Evolutionary conservation across 2,329 filamentous ascomycete genomes (phyloP).

Genomic region (Ascochyta rabiei): DNA sequence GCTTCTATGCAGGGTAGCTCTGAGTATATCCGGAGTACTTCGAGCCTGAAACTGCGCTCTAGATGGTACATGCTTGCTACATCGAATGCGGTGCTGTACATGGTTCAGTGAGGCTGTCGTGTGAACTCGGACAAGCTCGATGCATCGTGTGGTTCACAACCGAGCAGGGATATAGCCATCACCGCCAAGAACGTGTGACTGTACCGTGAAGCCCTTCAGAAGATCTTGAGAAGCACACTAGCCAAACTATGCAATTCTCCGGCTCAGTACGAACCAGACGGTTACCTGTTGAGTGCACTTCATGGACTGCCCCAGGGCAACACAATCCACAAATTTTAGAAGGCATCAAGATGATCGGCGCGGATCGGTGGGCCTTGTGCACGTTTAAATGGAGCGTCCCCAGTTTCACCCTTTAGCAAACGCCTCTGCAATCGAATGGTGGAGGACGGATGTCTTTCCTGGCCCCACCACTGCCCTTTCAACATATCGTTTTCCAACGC

Average conservation of each 20-base stretch:
- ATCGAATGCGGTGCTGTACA: constrained; percentile 1
- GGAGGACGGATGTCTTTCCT: constrained; percentile 21
- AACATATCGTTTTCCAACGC: constrained; percentile 6
- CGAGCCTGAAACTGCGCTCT: background rate
- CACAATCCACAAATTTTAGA: background rate
- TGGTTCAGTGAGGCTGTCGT: constrained; percentile 10
- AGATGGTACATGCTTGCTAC: background rate
- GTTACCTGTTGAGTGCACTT: background rate
- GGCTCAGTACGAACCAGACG: background rate
- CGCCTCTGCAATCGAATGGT: constrained; percentile 22
- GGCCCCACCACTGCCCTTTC: constrained; percentile 12
- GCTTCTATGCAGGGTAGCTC: no score
- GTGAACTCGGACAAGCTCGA: constrained; percentile 2
- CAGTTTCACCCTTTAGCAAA: constrained; percentile 5
- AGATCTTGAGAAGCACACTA: background rate
- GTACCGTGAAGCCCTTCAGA: background rate
- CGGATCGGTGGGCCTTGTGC: constrained; percentile 14
- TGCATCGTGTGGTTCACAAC: constrained; percentile 10
- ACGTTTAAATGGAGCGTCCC: constrained; percentile 11
- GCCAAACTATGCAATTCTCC: background rate
- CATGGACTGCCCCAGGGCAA: background rate
- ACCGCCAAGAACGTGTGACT: background rate
- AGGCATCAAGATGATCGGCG: constrained; percentile 14
- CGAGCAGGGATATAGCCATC: constrained; percentile 10
- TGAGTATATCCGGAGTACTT: background rate